phyloP scores from a whole-genome alignment of 2,329 filamentous ascomycete genomes.

The Neopestalotiopsis rosae region DNA sequence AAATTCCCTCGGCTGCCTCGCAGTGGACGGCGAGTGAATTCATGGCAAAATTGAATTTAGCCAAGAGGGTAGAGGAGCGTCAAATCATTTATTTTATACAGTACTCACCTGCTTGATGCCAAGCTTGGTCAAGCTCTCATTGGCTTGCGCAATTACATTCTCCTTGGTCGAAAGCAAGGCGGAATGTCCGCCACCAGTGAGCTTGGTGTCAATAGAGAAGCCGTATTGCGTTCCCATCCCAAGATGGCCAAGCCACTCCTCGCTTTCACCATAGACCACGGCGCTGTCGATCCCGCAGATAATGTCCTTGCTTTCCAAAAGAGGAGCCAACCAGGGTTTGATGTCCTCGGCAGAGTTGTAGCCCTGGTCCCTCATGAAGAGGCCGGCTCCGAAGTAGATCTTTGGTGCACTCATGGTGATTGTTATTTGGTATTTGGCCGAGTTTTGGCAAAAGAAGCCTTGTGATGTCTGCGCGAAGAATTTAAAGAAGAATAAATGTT shows the following conservation, averaged over 20 bases:
- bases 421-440: rapidly evolving
- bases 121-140: neutral
- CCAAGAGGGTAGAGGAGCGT: too few species aligned
- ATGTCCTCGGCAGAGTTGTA: slow-evolving; percentile 2
- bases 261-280: neutral
- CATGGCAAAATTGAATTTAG: too few species aligned
- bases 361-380: neutral
- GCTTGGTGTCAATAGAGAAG: neutral
- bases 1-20: too few species aligned
- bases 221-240: neutral
- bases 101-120: neutral
- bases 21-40: too few species aligned
- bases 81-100: rapidly evolving
- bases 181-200: neutral
- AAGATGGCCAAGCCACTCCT: neutral
- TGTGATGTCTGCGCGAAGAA: too few species aligned
- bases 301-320: neutral
- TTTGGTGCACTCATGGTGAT: neutral
- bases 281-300: neutral
- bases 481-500: too few species aligned
- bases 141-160: neutral
- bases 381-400: neutral
- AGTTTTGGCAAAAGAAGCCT: too few species aligned
- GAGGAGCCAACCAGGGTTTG: neutral
- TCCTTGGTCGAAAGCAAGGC: neutral